phyloP scores from a whole-genome alignment of 371 early-diverging fungal species.

The Sporodiniella umbellata region DNA sequence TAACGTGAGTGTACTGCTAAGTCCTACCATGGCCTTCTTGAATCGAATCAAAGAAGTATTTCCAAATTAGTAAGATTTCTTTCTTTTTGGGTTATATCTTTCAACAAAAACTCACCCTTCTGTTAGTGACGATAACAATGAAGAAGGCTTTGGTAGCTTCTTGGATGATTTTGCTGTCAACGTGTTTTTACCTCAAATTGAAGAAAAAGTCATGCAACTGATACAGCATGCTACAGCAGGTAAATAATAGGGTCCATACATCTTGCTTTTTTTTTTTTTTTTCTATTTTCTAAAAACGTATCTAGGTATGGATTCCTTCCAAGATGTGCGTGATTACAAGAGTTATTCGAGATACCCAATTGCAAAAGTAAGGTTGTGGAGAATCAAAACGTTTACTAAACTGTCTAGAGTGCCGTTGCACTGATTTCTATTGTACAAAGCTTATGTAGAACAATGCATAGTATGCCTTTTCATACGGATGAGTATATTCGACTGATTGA shows the following conservation, averaged over 20 bases:
- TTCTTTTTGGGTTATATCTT: too few species aligned
- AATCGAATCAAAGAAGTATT: slow-evolving; percentile 54
- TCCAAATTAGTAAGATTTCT: slow-evolving; percentile 51
- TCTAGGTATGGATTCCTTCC: slow-evolving; percentile 53
- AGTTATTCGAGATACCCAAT: slow-evolving; percentile 49
- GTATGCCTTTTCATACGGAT: slow-evolving; percentile 73
- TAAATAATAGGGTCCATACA: slow-evolving; percentile 20
- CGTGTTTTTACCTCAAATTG: slow-evolving; percentile 73
- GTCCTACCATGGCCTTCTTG: slow-evolving; percentile 66
- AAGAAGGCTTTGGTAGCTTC: slow-evolving; percentile 65
- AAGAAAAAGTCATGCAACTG: slow-evolving; percentile 66
- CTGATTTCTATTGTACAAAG: slow-evolving; percentile 63
- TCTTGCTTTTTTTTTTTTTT: neutral
- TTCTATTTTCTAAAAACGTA: too few species aligned
- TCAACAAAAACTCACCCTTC: too few species aligned
- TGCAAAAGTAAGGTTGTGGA: slow-evolving; percentile 35
- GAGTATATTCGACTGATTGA: slow-evolving; percentile 82
- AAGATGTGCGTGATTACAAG: slow-evolving; percentile 49
- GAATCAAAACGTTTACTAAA: neutral
- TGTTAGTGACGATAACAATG: slow-evolving; percentile 45
- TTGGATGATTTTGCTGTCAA: slow-evolving; percentile 77
- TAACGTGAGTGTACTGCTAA: slow-evolving; percentile 68
- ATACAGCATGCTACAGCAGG: slow-evolving; percentile 68
- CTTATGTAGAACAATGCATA: slow-evolving; percentile 65
- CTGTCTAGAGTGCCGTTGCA: slow-evolving; percentile 57